A percentile compares a stretch with the other conserved stretches of the same genome.
phyloP scores from a whole-genome alignment of 306 rosid species.

The Fragaria iinumae region DNA sequence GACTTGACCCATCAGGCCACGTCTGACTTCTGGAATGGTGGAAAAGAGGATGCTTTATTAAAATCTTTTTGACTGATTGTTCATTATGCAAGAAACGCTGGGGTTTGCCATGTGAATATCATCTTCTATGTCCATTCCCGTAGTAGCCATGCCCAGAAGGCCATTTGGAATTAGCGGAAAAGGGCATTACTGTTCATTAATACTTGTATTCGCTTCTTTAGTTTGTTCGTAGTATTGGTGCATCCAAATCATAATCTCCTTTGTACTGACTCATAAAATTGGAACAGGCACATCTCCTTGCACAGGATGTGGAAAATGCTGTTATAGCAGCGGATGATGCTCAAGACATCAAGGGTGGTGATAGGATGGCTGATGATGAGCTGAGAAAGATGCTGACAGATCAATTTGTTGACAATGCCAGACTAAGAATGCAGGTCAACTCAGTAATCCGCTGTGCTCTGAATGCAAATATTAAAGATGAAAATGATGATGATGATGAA shows the following conservation, averaged over 20 bases:
- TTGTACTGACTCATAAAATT: constrained; percentile 19
- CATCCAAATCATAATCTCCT: background rate
- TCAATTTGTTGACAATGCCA: constrained; percentile 74
- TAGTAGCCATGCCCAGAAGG: background rate
- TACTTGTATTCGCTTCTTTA: background rate
- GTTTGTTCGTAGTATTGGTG: background rate
- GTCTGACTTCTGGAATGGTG: background rate
- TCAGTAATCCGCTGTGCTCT: constrained; percentile 70
- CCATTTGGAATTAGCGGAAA: background rate
- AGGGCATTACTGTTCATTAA: background rate
- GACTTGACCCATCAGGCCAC: background rate
- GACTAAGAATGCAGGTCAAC: constrained; percentile 77
- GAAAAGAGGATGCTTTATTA: background rate
- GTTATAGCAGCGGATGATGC: constrained; percentile 39
- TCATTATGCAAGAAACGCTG: background rate
- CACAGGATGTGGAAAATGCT: constrained; percentile 59
- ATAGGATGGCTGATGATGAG: constrained; percentile 43
- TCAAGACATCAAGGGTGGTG: constrained; percentile 19
- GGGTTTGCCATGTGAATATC: background rate
- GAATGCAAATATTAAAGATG: constrained; percentile 41
- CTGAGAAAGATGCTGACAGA: constrained; percentile 67
- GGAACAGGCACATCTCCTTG: constrained; percentile 89
- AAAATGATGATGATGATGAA: constrained; percentile 32
- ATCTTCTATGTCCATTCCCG: background rate
- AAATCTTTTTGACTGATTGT: background rate